phyloP scores from a whole-genome alignment of 1,284 basidiomycete species.

The Coriolopsis trogii region DNA sequence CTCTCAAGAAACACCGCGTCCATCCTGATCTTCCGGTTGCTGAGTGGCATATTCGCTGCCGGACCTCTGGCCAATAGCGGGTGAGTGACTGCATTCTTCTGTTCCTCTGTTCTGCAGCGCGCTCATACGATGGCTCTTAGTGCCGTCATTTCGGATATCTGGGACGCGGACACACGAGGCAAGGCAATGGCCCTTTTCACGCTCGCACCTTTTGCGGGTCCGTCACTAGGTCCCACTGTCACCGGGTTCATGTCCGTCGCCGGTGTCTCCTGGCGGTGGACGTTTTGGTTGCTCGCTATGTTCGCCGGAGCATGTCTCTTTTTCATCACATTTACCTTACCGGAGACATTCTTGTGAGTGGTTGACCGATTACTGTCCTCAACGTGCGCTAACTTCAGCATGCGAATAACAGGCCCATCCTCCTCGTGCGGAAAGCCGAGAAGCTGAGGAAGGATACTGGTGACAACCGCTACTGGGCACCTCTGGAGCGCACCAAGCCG shows the following conservation, averaged over 20 bases:
- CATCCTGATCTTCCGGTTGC: conserved; percentile 35
- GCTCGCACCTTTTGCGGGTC: conserved; percentile 71
- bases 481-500: conserved; percentile 38
- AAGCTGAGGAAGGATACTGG: conserved; percentile 47
- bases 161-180: conserved; percentile 31
- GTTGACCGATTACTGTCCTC: too few species aligned
- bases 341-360: conserved; percentile 59
- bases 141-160: conserved; percentile 30
- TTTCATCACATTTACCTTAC: conserved; percentile 66
- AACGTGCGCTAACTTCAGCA: conserved; percentile 1
- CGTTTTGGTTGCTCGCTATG: conserved; percentile 75
- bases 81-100: conserved; percentile 23
- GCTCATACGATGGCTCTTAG: conserved; percentile 16
- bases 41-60: conserved; percentile 35
- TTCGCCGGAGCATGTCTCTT: conserved; percentile 58
- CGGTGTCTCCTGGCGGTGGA: conserved; percentile 68
- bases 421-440: conserved; percentile 42
- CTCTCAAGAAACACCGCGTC: conserved; percentile 34
- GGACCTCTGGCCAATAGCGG: conserved; percentile 36
- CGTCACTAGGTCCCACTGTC: conserved; percentile 62
- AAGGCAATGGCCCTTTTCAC: conserved; percentile 32
- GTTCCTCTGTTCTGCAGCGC: too few species aligned
- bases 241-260: conserved; percentile 56
- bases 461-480: conserved; percentile 53
- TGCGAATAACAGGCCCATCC: conserved; percentile 39